Conservation (phyloP, 2,329 filamentous ascomycete genomes). For the Xylariales sp. region DNA sequence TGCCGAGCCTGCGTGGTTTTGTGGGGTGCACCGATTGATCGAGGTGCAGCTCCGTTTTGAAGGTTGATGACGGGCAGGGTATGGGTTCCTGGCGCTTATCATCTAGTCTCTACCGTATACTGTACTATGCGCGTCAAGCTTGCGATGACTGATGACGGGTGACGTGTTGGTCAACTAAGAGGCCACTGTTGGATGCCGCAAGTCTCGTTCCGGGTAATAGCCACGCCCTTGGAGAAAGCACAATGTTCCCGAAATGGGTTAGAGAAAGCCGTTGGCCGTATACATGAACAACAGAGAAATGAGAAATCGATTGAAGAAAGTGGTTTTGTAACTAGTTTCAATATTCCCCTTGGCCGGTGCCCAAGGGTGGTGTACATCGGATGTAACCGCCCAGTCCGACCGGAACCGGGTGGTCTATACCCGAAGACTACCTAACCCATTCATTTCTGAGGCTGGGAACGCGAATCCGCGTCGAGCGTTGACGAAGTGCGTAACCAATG, state of each 20-base stretch:
- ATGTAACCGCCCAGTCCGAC: not conserved
- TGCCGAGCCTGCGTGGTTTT: not conserved
- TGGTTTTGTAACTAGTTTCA: not conserved
- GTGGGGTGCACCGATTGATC: not conserved
- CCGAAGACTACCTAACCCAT: not conserved
- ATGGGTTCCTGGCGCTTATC: constrained; percentile 12
- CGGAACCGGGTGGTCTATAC: not conserved
- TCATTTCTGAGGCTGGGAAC: not conserved
- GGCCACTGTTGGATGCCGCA: not conserved
- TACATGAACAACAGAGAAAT: not conserved
- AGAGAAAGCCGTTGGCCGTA: not conserved
- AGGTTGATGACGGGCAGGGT: not conserved
- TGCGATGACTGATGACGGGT: not conserved
- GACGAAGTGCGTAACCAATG: not conserved
- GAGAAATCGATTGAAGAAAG: not conserved
- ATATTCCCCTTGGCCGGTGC: not conserved
- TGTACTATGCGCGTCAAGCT: not conserved
- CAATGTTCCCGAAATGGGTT: not conserved
- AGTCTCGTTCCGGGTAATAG: not conserved
- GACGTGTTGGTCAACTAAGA: not conserved
- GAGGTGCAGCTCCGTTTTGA: not conserved
- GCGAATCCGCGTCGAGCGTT: not conserved
- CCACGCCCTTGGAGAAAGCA: not conserved
- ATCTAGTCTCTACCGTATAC: too few species aligned
- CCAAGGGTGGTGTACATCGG: not conserved